Conservation (phyloP, 1,139 yeast genomes). For the Candida sp. region DNA sequence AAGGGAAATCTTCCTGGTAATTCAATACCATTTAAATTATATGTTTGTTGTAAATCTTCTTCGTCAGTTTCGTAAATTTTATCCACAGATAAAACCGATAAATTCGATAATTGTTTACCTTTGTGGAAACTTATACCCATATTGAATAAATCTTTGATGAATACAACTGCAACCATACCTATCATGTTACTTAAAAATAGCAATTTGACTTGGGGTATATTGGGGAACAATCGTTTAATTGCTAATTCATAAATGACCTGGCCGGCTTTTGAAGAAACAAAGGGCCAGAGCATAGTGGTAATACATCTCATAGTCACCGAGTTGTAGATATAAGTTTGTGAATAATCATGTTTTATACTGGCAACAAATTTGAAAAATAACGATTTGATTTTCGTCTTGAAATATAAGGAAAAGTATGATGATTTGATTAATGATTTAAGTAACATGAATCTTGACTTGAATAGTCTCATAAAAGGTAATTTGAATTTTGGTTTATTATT, state of each 20-base stretch:
- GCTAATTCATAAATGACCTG: conserved; percentile 14
- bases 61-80: not conserved
- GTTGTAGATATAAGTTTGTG: conserved; percentile 18
- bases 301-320: conserved; percentile 26
- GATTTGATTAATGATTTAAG: conserved; percentile 7
- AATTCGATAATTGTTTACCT: conserved; percentile 19
- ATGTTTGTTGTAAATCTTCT: not conserved
- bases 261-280: conserved; percentile 33
- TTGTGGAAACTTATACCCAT: conserved; percentile 26
- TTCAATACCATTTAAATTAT: not conserved
- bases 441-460: conserved; percentile 9
- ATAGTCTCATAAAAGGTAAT: conserved; percentile 1
- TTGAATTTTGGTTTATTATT: not conserved
- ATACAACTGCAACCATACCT: conserved; percentile 30
- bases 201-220: conserved; percentile 20
- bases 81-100: conserved; percentile 14
- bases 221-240: conserved; percentile 5
- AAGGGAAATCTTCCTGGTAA: conserved; percentile 1
- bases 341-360: conserved; percentile 34
- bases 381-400: conserved; percentile 10
- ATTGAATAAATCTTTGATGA: conserved; percentile 31
- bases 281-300: conserved; percentile 42
- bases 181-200: conserved; percentile 29
- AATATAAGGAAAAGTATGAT: conserved; percentile 8
- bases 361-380: conserved; percentile 25